Evolutionary conservation across 208 protist genomes (phyloP).

Genomic region (Trypanosoma boissoni): DNA sequence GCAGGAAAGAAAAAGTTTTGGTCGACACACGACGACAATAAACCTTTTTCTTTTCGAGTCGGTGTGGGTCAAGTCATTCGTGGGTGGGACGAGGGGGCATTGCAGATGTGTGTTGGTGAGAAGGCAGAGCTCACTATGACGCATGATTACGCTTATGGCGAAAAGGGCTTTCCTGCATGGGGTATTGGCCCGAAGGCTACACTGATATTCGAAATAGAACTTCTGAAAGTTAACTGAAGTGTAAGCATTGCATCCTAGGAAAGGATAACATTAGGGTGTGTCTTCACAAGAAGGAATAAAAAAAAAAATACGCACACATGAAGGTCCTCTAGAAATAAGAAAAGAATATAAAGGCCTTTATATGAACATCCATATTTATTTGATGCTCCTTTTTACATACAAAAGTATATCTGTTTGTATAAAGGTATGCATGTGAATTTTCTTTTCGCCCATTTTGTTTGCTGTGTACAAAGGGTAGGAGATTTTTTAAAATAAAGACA

Average conservation of each 20-base stretch:
- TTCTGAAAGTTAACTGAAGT: constrained; percentile 62
- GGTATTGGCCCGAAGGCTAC: constrained; percentile 73
- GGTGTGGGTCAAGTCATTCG: constrained; percentile 93
- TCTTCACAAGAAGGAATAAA: background rate
- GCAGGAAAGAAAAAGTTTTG: constrained; percentile 89
- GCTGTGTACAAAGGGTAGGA: too few species aligned
- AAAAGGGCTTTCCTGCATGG: constrained; percentile 86
- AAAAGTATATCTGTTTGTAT: too few species aligned
- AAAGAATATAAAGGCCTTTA: too few species aligned
- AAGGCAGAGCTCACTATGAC: constrained; percentile 78
- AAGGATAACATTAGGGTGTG: background rate
- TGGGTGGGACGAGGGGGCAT: constrained; percentile 94
- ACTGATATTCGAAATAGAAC: constrained; percentile 89
- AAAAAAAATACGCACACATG: too few species aligned
- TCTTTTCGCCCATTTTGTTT: too few species aligned
- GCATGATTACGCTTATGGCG: constrained; percentile 84
- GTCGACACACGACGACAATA: constrained; percentile 78
- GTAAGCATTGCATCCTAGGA: background rate
- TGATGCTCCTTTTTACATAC: too few species aligned
- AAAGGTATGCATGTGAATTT: too few species aligned
- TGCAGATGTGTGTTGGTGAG: constrained; percentile 86
- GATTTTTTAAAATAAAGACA: too few species aligned
- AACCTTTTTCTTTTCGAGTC: constrained; percentile 91
- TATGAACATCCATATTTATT: too few species aligned
- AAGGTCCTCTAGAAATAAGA: too few species aligned